Evolutionary conservation across 345 rosid species (phyloP).

Genomic region (Murraya paniculata): DNA sequence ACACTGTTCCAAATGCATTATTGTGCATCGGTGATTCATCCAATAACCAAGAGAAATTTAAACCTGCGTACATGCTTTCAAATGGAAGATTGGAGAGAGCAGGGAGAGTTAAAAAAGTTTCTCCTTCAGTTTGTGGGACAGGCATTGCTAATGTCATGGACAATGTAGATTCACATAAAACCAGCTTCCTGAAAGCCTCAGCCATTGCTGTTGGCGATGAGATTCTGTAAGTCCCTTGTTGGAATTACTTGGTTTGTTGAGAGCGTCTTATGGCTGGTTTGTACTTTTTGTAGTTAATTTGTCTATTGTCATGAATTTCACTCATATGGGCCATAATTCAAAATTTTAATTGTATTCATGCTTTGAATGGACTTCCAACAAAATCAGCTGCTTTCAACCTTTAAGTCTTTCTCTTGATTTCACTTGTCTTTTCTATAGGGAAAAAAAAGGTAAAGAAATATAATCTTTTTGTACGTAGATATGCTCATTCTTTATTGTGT

Average conservation of each 20-base stretch:
- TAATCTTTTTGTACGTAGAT: background rate
- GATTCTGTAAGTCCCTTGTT: conserved; percentile 86
- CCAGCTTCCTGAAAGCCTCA: conserved; percentile 56
- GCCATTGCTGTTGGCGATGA: conserved; percentile 90
- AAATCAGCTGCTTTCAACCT: background rate
- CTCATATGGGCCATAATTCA: background rate
- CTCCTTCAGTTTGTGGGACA: conserved; percentile 27
- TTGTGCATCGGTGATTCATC: conserved; percentile 45
- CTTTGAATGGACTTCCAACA: conserved; percentile 2
- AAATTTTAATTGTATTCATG: background rate
- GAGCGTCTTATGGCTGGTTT: conserved; percentile 9
- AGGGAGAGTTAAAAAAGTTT: conserved; percentile 72
- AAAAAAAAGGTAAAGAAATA: background rate
- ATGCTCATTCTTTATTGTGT: background rate
- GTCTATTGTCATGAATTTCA: background rate
- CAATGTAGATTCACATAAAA: conserved; percentile 33
- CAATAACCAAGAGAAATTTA: conserved; percentile 52
- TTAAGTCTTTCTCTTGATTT: conserved; percentile 1
- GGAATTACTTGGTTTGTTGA: conserved; percentile 6
- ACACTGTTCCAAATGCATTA: conserved; percentile 87
- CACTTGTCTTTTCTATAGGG: background rate
- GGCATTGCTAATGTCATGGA: conserved; percentile 37
- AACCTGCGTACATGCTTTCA: conserved; percentile 93
- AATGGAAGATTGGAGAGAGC: conserved; percentile 99
- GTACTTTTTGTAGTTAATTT: background rate